A percentile compares a stretch with the other conserved stretches of the same genome.
Conservation (phyloP, 1,284 basidiomycete species). For the Takashimella tepidaria region DNA sequence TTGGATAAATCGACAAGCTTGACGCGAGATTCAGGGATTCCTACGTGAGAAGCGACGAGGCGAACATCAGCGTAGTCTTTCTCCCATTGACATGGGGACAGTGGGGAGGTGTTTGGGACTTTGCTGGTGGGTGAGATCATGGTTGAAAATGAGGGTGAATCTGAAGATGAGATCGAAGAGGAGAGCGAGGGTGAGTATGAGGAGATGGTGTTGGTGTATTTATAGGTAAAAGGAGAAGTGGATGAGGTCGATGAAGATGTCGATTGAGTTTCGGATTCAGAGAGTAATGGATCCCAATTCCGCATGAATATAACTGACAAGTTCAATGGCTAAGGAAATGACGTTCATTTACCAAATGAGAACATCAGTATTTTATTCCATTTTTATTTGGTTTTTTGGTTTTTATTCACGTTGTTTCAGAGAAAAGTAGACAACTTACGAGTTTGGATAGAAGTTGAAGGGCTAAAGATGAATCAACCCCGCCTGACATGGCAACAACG, state of each 20-base stretch:
- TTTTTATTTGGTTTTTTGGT: too few species aligned
- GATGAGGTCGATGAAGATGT: neutral
- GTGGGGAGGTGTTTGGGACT: constrained; percentile 53
- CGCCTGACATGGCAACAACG: constrained; percentile 89
- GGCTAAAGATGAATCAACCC: constrained; percentile 87
- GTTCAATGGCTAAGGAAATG: constrained; percentile 60
- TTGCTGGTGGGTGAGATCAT: constrained; percentile 5
- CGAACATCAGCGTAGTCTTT: constrained; percentile 90
- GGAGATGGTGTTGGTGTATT: neutral
- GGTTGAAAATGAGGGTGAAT: constrained; percentile 45
- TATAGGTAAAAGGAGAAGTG: neutral
- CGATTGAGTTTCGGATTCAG: constrained; percentile 22
- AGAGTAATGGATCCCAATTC: constrained; percentile 67
- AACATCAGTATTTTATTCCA: too few species aligned
- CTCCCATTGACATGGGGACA: constrained; percentile 89
- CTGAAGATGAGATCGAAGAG: constrained; percentile 30
- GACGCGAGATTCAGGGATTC: constrained; percentile 60
- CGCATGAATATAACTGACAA: constrained; percentile 89
- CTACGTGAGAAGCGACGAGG: constrained; percentile 62
- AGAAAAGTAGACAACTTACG: constrained; percentile 46
- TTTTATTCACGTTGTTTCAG: constrained; percentile 1
- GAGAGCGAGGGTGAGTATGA: neutral
- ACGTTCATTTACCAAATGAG: constrained; percentile 1
- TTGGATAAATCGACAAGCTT: constrained; percentile 66
- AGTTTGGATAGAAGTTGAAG: constrained; percentile 67